Evolutionary conservation across 177 flowering plant species (phyloP).

Genomic region (Vitis hybrid): DNA sequence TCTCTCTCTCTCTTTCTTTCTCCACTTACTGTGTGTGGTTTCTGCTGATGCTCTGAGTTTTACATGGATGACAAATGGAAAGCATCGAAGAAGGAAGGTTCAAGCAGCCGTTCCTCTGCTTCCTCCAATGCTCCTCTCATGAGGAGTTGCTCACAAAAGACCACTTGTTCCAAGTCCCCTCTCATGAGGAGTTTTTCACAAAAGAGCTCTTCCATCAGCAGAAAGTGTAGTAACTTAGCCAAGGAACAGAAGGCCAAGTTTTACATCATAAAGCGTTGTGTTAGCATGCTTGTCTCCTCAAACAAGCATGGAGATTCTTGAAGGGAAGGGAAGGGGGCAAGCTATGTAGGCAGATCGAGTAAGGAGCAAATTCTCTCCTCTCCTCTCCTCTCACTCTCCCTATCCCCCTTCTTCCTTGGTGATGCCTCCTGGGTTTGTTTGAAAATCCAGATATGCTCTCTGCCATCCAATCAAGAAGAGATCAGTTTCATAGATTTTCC

Average conservation of each 20-base stretch:
- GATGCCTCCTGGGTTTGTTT: not conserved
- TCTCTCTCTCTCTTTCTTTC: not conserved
- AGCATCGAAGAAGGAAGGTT: slow-evolving; percentile 23
- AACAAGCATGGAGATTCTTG: slow-evolving; percentile 59
- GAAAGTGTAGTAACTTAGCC: slow-evolving; percentile 55
- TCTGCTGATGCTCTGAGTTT: too few species aligned
- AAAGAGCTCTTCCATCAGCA: slow-evolving; percentile 32
- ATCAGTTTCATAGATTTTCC: not conserved
- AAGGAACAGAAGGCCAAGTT: slow-evolving; percentile 73
- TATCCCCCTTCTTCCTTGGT: not conserved
- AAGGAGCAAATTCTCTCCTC: too few species aligned
- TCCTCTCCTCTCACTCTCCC: not conserved
- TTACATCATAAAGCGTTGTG: slow-evolving; percentile 67
- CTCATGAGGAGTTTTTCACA: slow-evolving; percentile 38
- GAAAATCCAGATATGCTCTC: slow-evolving; percentile 1
- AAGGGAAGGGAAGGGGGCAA: not conserved
- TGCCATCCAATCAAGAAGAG: slow-evolving; percentile 14
- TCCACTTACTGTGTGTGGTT: too few species aligned
- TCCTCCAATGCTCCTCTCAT: slow-evolving; percentile 19
- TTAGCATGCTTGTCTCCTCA: slow-evolving; percentile 72
- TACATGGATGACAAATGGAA: slow-evolving; percentile 46
- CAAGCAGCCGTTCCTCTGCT: slow-evolving; percentile 10
- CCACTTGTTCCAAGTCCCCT: slow-evolving; percentile 25
- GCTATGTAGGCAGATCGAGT: too few species aligned
- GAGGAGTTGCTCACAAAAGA: slow-evolving; percentile 37